Evolutionary conservation across 164 flowering plant species (phyloP).

Genomic region (Stephania cephalantha): DNA sequence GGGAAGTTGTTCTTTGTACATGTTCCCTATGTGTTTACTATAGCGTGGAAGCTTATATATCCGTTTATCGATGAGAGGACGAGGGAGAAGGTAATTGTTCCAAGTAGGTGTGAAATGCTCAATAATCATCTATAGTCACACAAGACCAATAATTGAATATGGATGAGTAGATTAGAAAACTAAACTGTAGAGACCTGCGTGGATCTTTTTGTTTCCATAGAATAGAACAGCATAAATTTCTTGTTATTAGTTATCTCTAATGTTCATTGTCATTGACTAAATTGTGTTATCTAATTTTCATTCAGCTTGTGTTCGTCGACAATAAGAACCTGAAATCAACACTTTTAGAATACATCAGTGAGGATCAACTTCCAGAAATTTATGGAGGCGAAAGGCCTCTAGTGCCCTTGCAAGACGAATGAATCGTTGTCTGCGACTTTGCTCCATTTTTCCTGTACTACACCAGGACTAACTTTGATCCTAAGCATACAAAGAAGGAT

Average conservation of each 20-base stretch:
- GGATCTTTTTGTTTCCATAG: no score
- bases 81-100: constrained; percentile 52
- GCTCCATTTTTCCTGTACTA: no score
- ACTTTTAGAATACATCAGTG: constrained; percentile 58
- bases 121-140: no score
- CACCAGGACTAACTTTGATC: no score
- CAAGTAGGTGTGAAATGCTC: no score
- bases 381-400: constrained; percentile 66
- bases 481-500: no score
- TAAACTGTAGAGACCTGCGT: no score
- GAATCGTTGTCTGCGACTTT: no score
- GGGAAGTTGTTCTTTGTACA: constrained; percentile 63
- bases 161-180: no score
- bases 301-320: constrained; percentile 68
- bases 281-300: constrained; percentile 4
- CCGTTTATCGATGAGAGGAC: constrained; percentile 75
- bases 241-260: neutral
- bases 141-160: no score
- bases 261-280: neutral
- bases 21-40: constrained; percentile 60
- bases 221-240: no score
- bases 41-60: constrained; percentile 65
- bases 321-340: constrained; percentile 48
- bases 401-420: constrained; percentile 29
- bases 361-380: constrained; percentile 59